Conservation (phyloP, 257 asterid genomes). For the Rauvolfia tetraphylla region DNA sequence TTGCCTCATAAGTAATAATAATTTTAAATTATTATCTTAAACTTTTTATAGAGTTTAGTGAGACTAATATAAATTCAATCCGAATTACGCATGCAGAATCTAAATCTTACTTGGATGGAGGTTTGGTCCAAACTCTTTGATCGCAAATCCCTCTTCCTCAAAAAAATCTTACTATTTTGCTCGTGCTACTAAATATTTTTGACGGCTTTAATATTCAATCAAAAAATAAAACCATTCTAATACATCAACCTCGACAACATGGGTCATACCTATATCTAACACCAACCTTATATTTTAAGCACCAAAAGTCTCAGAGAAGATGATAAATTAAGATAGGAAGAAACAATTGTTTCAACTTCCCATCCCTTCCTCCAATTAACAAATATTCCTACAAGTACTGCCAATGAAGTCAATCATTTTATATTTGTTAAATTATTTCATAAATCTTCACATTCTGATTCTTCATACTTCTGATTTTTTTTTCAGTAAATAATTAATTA, state of each 20-base stretch:
- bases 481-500: not conserved
- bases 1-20: too few species aligned
- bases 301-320: not conserved
- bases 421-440: not conserved
- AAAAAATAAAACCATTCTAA: too few species aligned
- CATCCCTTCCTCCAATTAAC: not conserved
- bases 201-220: too few species aligned
- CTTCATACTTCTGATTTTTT: not conserved
- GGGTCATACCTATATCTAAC: not conserved
- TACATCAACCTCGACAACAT: not conserved
- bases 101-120: too few species aligned
- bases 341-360: not conserved
- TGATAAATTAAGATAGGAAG: not conserved
- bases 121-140: too few species aligned
- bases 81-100: too few species aligned
- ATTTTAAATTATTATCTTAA: too few species aligned
- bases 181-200: too few species aligned
- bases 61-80: too few species aligned
- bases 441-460: not conserved
- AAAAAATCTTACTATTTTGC: too few species aligned
- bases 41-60: too few species aligned
- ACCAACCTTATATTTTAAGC: not conserved
- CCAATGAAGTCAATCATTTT: conserved; percentile 7
- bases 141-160: too few species aligned
- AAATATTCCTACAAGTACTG: not conserved